A percentile compares a stretch with the other conserved stretches of the same genome.
phyloP scores from a whole-genome alignment of 805 yeast genomes.

The Vanderwaltozyma tropicalis region DNA sequence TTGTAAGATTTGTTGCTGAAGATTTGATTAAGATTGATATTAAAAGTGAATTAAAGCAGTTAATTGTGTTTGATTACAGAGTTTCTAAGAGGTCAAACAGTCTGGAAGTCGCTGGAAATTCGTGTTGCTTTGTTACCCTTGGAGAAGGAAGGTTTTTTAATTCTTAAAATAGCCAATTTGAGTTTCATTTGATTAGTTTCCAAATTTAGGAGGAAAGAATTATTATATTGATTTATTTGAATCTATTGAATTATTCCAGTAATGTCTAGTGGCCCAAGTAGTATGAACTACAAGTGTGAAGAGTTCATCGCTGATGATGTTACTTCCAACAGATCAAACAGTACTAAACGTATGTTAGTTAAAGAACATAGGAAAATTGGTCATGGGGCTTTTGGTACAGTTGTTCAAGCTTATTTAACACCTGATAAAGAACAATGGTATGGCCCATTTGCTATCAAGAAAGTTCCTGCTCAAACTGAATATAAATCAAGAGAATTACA shows the following conservation, averaged over 20 bases:
- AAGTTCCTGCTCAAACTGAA: constrained; percentile 82
- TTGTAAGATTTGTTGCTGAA: too few species aligned
- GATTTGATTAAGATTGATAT: too few species aligned
- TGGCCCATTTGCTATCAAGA: constrained; percentile 77
- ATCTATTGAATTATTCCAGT: not conserved
- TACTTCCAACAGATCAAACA: constrained; percentile 46
- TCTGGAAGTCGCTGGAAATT: too few species aligned
- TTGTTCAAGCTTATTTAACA: constrained; percentile 56
- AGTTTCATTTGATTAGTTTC: too few species aligned
- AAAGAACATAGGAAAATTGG: constrained; percentile 68
- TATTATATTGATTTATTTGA: too few species aligned
- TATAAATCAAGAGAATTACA: constrained; percentile 76
- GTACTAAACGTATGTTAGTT: constrained; percentile 51
- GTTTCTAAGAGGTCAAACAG: too few species aligned
- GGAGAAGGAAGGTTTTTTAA: too few species aligned
- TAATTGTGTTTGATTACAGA: too few species aligned
- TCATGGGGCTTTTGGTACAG: constrained; percentile 82
- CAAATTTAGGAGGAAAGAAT: too few species aligned
- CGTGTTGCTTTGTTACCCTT: too few species aligned
- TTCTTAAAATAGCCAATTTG: too few species aligned
- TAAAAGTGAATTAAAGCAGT: too few species aligned
- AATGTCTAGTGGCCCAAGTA: not conserved
- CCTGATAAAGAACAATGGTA: constrained; percentile 41
- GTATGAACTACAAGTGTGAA: constrained; percentile 2
- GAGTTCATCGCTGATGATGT: constrained; percentile 52